Evolutionary conservation across 306 rosid species (phyloP).

Genomic region (Acmispon strigosus): DNA sequence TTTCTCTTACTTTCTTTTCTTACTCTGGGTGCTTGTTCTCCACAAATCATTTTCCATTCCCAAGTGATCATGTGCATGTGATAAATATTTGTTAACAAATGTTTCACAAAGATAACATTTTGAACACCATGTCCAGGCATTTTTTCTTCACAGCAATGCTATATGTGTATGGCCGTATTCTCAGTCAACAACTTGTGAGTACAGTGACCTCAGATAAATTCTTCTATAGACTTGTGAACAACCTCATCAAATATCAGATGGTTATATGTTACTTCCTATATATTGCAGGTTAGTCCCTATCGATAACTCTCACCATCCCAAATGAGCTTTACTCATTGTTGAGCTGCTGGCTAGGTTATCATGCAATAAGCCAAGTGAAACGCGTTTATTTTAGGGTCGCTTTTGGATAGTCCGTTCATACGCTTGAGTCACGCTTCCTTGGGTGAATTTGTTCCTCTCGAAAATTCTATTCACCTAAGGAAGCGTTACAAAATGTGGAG

Average conservation of each 20-base stretch:
- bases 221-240: slow-evolving; percentile 64
- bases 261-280: slow-evolving; percentile 87
- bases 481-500: too few species aligned
- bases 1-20: too few species aligned
- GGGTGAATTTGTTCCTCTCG: too few species aligned
- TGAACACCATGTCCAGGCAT: slow-evolving; percentile 59
- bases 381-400: too few species aligned
- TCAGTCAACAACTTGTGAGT: slow-evolving; percentile 84
- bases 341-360: too few species aligned
- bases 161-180: slow-evolving; percentile 91
- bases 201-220: slow-evolving; percentile 73
- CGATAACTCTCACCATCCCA: too few species aligned
- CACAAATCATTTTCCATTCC: background rate
- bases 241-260: slow-evolving; percentile 91
- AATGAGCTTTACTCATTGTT: too few species aligned
- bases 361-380: too few species aligned
- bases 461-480: too few species aligned
- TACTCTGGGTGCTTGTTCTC: too few species aligned
- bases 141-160: slow-evolving; percentile 98
- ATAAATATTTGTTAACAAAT: background rate
- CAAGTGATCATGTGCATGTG: background rate
- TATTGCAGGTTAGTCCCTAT: slow-evolving; percentile 63
- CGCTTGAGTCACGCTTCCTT: too few species aligned
- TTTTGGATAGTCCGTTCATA: too few species aligned
- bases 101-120: slow-evolving; percentile 21